Evolutionary conservation across 352 stramenopile genomes (phyloP), one percentile per base, ranked within the genome.

Genomic region (Pelagophyceae sp.): DNA sequence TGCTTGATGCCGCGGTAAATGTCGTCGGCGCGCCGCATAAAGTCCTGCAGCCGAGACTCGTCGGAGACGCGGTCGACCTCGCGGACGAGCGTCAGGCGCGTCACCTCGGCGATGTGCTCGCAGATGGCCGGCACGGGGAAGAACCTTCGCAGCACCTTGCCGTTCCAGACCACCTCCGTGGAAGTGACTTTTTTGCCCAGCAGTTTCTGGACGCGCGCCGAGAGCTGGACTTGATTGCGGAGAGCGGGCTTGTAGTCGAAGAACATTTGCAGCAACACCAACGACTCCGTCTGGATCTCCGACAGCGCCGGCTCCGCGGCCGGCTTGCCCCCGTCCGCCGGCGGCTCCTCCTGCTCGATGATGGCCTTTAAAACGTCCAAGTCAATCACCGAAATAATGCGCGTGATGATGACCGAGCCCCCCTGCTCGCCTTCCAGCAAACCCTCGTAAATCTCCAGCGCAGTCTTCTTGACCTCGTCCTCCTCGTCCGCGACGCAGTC

Each of bases 241-340:
- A 83, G 58, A 32, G 27, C 72, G 45, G 80, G 80, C 58, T 76
- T 82, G 72, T 72, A 82, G 65, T 83, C 75, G 63, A 77, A 83
- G 19, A 83, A 70, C 79, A 83, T 83, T 51, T 83, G 80, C 61
- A 83, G 61, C 0, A 83, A 33, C 1, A 83, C 78, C 17, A 83
- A 32, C 54, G 40, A 77, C 64, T 83, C 80, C 3, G 72, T 83
- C 61, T 81, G 80, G 64, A 83, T 67, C 15, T 74, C 77, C 23
- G 38, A 61, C 23, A 75, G 45, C 29, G 72, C 80, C 33, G 77
- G 50, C 15, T 83, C 45, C 45, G 11, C 11, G 64, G 31, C 69
- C 25, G n/a, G 60, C 0, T 40, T 32, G 15, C 37, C 40, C 45
- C 54, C 72, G 33, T 51, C 60, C 23, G 23, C 51, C 33, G 65